Evolutionary conservation across 768 basidiomycete species (phyloP).

Genomic region (Exidia glandulosa): DNA sequence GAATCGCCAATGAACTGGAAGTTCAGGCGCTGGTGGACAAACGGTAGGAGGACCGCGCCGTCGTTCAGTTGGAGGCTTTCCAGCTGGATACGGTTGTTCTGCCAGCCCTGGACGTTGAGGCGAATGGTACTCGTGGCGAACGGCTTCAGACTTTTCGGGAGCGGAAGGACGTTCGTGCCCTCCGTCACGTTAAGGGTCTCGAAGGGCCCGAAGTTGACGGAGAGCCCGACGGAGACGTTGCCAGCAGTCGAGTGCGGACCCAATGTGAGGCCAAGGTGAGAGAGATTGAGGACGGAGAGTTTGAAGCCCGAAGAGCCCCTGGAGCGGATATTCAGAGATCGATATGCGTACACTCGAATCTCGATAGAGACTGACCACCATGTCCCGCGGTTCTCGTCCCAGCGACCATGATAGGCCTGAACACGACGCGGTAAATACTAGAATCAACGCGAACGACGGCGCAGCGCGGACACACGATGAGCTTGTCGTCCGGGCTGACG

Average conservation of each 20-base stretch:
- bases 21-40: conserved; percentile 30
- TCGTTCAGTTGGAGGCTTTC: conserved; percentile 37
- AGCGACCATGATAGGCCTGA: conserved; percentile 17
- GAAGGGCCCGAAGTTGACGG: conserved; percentile 36
- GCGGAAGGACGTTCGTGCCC: conserved; percentile 34
- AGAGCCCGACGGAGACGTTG: conserved; percentile 35
- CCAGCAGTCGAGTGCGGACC: conserved; percentile 40
- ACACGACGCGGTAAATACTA: no score
- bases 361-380: conserved; percentile 35
- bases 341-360: neutral
- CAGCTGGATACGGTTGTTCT: conserved; percentile 45
- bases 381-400: conserved; percentile 41
- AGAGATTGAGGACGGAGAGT: conserved; percentile 32
- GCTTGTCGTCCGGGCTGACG: neutral
- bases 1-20: conserved; percentile 54
- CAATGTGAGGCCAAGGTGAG: conserved; percentile 32
- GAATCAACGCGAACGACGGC: no score
- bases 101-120: conserved; percentile 47
- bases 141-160: conserved; percentile 8
- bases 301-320: conserved; percentile 50
- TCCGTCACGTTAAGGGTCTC: conserved; percentile 35
- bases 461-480: neutral
- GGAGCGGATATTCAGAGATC: neutral
- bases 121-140: conserved; percentile 22
- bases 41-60: conserved; percentile 37